A percentile compares a stretch with the other conserved stretches of the same genome.
phyloP scores from a whole-genome alignment of 179 eudicot species.

The Corrigiola litoralis region DNA sequence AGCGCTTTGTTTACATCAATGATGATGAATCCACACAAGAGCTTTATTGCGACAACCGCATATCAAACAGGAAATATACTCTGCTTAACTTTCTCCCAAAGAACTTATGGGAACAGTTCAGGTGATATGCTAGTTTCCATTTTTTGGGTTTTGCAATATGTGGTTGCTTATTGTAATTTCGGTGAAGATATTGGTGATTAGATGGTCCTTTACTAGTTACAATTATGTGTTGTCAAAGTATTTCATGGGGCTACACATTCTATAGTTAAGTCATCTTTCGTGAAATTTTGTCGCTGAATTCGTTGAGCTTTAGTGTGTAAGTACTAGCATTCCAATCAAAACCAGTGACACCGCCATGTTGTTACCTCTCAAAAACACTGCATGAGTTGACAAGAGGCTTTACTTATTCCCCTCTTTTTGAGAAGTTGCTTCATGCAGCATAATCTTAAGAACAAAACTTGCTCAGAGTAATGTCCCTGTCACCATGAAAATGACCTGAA shows the following conservation, averaged over 20 bases:
- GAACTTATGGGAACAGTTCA: conserved; percentile 98
- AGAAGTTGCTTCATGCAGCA: too few species aligned
- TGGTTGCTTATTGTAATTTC: neutral
- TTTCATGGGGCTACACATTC: neutral
- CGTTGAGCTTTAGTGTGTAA: too few species aligned
- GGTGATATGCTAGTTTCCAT: conserved; percentile 39
- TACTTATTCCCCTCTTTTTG: too few species aligned
- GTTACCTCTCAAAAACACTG: too few species aligned
- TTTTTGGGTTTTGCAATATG: neutral
- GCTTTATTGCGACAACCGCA: conserved; percentile 71
- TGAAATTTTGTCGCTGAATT: too few species aligned
- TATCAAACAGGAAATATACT: conserved; percentile 88
- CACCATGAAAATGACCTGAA: too few species aligned
- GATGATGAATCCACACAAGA: conserved; percentile 65
- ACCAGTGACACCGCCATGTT: too few species aligned
- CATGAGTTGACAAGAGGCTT: too few species aligned
- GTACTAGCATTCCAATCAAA: too few species aligned
- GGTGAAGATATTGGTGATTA: neutral
- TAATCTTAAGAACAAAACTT: too few species aligned
- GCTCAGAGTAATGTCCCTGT: too few species aligned
- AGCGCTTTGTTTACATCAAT: conserved; percentile 83
- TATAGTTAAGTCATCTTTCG: neutral
- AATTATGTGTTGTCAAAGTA: neutral
- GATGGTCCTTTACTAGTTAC: too few species aligned
- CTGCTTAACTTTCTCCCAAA: conserved; percentile 81